Percentiles rank a stretch among this genome's conserved stretches.
Conservation (phyloP, 257 asterid genomes). For the Solanum chiquidenum region DNA sequence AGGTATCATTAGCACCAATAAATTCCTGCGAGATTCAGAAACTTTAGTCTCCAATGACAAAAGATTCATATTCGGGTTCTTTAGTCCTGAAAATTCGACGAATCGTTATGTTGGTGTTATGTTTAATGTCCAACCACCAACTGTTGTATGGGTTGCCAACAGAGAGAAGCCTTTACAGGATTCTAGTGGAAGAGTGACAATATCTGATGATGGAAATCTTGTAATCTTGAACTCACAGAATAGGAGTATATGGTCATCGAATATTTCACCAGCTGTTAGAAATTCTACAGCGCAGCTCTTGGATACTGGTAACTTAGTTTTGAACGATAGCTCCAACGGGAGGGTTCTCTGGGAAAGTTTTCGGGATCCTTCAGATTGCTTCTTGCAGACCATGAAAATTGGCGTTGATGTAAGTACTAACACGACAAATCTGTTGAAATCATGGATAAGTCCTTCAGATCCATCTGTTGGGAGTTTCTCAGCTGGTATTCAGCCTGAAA, state of each 20-base stretch:
- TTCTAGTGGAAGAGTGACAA: constrained; percentile 18
- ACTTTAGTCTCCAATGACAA: constrained; percentile 20
- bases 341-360: constrained; percentile 30
- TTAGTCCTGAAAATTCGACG: constrained; percentile 17
- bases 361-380: constrained; percentile 15
- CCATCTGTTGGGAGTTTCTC: constrained; percentile 19
- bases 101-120: constrained; percentile 34
- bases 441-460: constrained; percentile 18
- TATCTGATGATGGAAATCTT: constrained; percentile 34
- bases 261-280: constrained; percentile 4
- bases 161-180: constrained; percentile 22
- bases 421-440: constrained; percentile 3
- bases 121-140: constrained; percentile 9
- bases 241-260: constrained; percentile 27
- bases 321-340: constrained; percentile 18
- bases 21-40: constrained; percentile 13
- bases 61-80: constrained; percentile 25
- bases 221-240: constrained; percentile 11
- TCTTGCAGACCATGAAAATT: constrained; percentile 8
- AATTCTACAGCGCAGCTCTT: constrained; percentile 23
- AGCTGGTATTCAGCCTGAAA: constrained; percentile 15
- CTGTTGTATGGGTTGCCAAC: constrained; percentile 40
- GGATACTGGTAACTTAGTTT: constrained; percentile 30
- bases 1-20: constrained; percentile 9
- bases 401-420: constrained; percentile 2